These are phyloP conservation scores for Thielaviopsis ethacetica DNA, from an alignment of 2,329 filamentous ascomycete genomes.

Conservation along the genomic window DNA sequence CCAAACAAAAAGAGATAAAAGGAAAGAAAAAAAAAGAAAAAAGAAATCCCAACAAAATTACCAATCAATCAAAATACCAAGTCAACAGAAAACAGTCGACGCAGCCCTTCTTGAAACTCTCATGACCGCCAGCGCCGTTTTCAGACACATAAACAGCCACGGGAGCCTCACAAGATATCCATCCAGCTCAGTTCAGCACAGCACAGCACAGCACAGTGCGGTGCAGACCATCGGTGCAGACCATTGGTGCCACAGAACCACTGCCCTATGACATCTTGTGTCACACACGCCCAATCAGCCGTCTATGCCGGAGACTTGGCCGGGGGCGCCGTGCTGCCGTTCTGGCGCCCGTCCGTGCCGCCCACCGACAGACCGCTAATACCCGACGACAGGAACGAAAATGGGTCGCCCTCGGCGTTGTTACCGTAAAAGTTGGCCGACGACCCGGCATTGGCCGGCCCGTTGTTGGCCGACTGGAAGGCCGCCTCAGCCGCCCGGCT, in stretches of 20 bases:
- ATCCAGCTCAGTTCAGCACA: too few relatives aligned
- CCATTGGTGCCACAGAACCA: too few relatives aligned
- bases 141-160: background rate
- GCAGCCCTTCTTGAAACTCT: background rate
- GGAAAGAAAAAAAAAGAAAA: background rate
- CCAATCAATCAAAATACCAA: background rate
- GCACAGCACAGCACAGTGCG: too few relatives aligned
- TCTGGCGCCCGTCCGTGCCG: slow-evolving; percentile 44
- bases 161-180: too few relatives aligned
- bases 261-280: too few relatives aligned
- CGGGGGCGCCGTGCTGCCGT: slow-evolving; percentile 37
- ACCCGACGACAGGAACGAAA: slow-evolving; percentile 61
- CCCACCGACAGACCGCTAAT: slow-evolving; percentile 59
- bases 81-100: background rate
- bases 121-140: background rate
- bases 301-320: slow-evolving; percentile 44
- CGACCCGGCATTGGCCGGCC: slow-evolving; percentile 58
- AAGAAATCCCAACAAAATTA: background rate
- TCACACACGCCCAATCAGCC: too few relatives aligned
- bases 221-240: too few relatives aligned
- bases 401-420: slow-evolving; percentile 54
- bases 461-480: slow-evolving; percentile 77
- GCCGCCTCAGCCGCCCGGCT: slow-evolving; percentile 87
- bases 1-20: too few relatives aligned
- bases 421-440: slow-evolving; percentile 38